phyloP scores from a whole-genome alignment of 805 yeast genomes.

The Myxozyma sirexii region DNA sequence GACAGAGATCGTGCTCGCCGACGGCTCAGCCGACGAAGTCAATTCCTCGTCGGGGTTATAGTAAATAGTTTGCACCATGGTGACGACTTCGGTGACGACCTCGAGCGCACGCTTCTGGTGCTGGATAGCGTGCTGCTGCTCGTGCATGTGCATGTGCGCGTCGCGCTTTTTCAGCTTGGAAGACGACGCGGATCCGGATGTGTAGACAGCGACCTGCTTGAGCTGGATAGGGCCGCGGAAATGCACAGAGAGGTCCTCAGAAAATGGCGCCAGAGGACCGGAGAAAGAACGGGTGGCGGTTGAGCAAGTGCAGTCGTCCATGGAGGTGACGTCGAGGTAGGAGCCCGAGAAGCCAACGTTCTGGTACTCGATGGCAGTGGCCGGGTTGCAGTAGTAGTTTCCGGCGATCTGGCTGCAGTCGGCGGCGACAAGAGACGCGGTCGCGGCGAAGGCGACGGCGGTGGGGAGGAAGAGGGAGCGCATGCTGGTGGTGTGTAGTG shows the following conservation, averaged over 20 bases:
- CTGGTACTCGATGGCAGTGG: conserved; percentile 64
- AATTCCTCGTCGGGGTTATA: conserved; percentile 34
- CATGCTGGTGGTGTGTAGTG: not conserved
- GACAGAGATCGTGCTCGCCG: conserved; percentile 35
- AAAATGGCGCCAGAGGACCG: conserved; percentile 76
- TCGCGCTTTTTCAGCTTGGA: conserved; percentile 29
- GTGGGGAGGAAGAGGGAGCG: conserved; percentile 1
- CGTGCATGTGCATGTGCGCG: conserved; percentile 39
- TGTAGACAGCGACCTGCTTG: conserved; percentile 86
- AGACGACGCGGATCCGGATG: conserved; percentile 50
- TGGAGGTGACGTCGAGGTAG: conserved; percentile 74
- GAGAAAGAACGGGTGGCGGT: conserved; percentile 59
- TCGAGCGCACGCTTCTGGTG: conserved; percentile 63
- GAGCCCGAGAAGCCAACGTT: conserved; percentile 85
- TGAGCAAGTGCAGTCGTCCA: conserved; percentile 74
- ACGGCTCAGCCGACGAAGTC: conserved; percentile 38
- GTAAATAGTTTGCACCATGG: conserved; percentile 53
- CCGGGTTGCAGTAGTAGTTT: conserved; percentile 80
- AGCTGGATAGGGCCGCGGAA: conserved; percentile 87
- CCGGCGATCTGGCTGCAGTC: conserved; percentile 48
- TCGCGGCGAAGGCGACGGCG: conserved; percentile 8
- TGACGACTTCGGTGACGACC: conserved; percentile 73
- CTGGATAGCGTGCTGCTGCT: conserved; percentile 46
- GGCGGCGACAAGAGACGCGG: conserved; percentile 16
- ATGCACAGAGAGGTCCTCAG: conserved; percentile 85